A percentile compares a stretch with the other conserved stretches of the same genome.
phyloP scores from a whole-genome alignment of 2,329 filamentous ascomycete genomes.

The Rachicladosporium sp. region DNA sequence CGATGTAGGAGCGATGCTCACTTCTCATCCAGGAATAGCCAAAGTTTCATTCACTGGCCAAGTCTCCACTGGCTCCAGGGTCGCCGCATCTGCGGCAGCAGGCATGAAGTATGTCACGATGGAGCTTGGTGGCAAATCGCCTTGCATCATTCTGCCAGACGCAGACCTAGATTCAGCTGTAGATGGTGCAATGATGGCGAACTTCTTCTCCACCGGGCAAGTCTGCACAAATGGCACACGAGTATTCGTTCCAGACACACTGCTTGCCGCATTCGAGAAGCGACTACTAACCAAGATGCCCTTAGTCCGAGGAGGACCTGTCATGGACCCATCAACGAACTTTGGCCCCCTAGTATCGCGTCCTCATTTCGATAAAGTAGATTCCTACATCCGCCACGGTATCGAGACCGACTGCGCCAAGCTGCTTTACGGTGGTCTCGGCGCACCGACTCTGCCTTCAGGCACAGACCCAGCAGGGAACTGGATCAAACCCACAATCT shows the following conservation, averaged over 20 bases:
- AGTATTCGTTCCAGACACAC: conserved; percentile 60
- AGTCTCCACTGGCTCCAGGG: conserved; percentile 70
- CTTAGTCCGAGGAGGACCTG: conserved; percentile 57
- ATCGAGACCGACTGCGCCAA: conserved; percentile 60
- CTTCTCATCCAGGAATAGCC: conserved; percentile 57
- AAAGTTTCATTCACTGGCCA: conserved; percentile 89
- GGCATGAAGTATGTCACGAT: conserved; percentile 86
- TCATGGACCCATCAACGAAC: conserved; percentile 62
- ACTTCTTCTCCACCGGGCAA: conserved; percentile 84
- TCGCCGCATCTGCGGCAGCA: conserved; percentile 61
- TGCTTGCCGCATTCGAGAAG: conserved; percentile 58
- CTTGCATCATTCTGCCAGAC: conserved; percentile 67
- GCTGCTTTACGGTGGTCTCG: conserved; percentile 58
- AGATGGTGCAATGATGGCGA: conserved; percentile 83
- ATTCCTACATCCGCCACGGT: conserved; percentile 64
- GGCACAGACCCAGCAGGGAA: conserved; percentile 48
- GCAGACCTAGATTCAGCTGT: conserved; percentile 69
- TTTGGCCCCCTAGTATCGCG: conserved; percentile 72
- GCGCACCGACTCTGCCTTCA: conserved; percentile 41
- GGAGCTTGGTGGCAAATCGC: conserved; percentile 82
- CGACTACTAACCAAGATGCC: conserved; percentile 57
- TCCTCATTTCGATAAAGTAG: conserved; percentile 63
- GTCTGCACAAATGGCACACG: conserved; percentile 88
- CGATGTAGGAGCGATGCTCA: conserved; percentile 63
- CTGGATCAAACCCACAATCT: conserved; percentile 75